These are phyloP conservation scores for Flaveria trinervia DNA, from an alignment of 129 eudicot species.

Conservation along the genomic window DNA sequence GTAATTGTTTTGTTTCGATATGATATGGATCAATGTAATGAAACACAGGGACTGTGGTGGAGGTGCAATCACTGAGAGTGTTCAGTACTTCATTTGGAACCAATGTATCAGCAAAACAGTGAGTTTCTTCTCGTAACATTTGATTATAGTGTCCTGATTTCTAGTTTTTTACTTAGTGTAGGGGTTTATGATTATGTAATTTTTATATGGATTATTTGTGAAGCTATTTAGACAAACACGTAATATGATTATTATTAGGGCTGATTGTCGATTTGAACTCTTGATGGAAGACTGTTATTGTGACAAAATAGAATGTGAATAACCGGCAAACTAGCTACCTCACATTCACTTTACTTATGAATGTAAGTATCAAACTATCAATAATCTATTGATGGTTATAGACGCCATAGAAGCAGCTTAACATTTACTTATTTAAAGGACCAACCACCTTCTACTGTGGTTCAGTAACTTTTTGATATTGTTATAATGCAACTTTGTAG, in stretches of 20 bases:
- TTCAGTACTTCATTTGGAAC: conserved; percentile 73
- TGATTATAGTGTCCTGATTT: not conserved
- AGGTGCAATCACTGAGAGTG: conserved; percentile 72
- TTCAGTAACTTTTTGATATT: not conserved
- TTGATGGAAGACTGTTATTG: not conserved
- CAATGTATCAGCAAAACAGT: conserved; percentile 63
- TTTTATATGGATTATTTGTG: not conserved
- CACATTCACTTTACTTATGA: not conserved
- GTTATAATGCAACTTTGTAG: conserved; percentile 40
- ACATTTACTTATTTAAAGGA: not conserved
- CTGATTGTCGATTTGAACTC: not conserved
- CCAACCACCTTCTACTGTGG: not conserved
- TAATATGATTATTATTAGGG: not conserved
- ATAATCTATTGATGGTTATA: not conserved
- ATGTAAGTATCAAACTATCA: conserved; percentile 5
- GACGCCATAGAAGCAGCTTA: not conserved
- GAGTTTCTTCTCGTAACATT: conserved; percentile 25
- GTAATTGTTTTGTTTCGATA: not conserved
- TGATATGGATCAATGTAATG: conserved; percentile 8
- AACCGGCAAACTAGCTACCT: not conserved
- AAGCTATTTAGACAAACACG: not conserved
- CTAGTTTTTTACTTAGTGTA: not conserved
- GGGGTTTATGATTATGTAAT: conserved; percentile 19
- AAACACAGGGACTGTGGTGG: conserved; percentile 65
- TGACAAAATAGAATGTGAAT: not conserved